These are phyloP conservation scores for Boletus reticulatus DNA, from an alignment of 768 basidiomycete genomes.

Conservation along the genomic window DNA sequence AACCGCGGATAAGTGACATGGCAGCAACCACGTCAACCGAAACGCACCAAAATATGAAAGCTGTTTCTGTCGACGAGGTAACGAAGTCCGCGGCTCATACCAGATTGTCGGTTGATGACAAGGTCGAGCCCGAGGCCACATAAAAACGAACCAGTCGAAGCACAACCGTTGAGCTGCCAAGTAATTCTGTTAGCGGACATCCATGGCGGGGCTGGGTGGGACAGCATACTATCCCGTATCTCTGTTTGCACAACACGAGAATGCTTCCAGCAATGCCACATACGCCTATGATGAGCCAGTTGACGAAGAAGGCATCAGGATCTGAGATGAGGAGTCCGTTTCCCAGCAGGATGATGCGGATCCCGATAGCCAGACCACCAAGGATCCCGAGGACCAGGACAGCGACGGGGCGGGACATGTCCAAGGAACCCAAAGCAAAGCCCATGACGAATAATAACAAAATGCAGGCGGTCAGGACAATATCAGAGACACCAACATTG, in stretches of 20 bases:
- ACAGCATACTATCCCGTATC: constrained; percentile 48
- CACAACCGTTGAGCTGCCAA: constrained; percentile 43
- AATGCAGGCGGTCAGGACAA: constrained; percentile 47
- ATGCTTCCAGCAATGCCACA: constrained; percentile 43
- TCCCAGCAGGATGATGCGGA: constrained; percentile 52
- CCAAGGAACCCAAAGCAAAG: constrained; percentile 52
- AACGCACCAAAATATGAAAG: constrained; percentile 52
- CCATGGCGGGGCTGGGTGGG: not conserved
- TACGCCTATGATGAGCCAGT: constrained; percentile 53
- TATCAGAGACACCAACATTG: constrained; percentile 48
- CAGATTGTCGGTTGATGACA: constrained; percentile 52
- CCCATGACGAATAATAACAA: constrained; percentile 50
- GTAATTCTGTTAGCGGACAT: constrained; percentile 2
- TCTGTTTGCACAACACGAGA: constrained; percentile 43
- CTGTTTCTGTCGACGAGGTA: constrained; percentile 62
- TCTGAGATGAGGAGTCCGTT: constrained; percentile 45
- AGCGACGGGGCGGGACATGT: constrained; percentile 47
- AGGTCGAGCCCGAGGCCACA: constrained; percentile 56
- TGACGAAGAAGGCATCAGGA: constrained; percentile 35
- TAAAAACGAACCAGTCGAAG: constrained; percentile 64
- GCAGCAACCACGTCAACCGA: not conserved
- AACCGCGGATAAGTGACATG: not conserved
- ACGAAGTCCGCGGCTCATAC: constrained; percentile 62
- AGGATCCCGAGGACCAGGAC: constrained; percentile 45
- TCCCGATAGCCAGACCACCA: constrained; percentile 57